Percentiles rank a stretch among this genome's conserved stretches.
phyloP scores from a whole-genome alignment of 148 eudicot genomes.

The Amaranthus palmeri region DNA sequence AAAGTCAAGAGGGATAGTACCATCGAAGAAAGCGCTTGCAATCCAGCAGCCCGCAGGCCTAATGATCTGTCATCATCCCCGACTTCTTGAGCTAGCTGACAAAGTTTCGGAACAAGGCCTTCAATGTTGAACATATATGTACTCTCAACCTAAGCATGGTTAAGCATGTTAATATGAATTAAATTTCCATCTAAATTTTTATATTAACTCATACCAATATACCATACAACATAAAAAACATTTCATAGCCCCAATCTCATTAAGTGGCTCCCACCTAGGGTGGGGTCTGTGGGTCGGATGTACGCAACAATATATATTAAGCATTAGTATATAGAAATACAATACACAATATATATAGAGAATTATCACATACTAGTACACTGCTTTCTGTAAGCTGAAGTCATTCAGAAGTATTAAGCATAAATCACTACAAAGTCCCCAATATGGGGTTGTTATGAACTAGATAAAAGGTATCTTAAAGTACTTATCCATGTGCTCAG shows the following conservation, averaged over 20 bases:
- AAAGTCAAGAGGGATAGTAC: conserved; percentile 34
- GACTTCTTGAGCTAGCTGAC: conserved; percentile 82
- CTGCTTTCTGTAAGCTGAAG: neutral
- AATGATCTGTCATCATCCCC: conserved; percentile 74
- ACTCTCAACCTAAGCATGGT: conserved; percentile 46
- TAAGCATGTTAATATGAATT: conserved; percentile 18
- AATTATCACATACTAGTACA: neutral
- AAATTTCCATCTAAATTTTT: no score
- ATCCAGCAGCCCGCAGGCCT: conserved; percentile 65
- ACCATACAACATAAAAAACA: no score
- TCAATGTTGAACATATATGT: conserved; percentile 88
- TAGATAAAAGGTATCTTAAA: no score
- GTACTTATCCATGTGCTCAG: no score
- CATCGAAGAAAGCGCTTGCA: conserved; percentile 74
- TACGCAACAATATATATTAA: no score
- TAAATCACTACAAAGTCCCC: neutral
- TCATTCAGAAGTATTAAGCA: neutral
- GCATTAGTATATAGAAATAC: no score
- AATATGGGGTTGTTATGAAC: no score
- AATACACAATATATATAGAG: no score
- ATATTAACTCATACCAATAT: no score
- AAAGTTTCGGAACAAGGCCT: conserved; percentile 77
- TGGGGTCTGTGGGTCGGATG: no score
- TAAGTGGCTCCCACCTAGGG: no score
- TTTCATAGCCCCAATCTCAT: no score